Evolutionary conservation across 768 basidiomycete species (phyloP).

Genomic region (Cantharellus anzutake): DNA sequence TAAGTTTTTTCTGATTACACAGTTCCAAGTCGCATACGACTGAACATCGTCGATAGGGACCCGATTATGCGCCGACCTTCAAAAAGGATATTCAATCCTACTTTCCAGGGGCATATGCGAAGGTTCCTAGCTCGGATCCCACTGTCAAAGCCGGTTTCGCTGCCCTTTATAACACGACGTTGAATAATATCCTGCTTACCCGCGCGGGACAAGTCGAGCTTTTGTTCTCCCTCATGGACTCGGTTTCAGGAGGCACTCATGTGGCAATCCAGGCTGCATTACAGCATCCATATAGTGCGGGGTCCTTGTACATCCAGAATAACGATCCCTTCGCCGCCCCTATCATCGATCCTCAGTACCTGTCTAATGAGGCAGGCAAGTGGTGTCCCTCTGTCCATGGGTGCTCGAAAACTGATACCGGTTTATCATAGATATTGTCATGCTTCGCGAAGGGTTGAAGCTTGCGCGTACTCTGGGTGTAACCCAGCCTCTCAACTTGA

Average conservation of each 20-base stretch:
- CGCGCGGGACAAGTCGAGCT: conserved; percentile 38
- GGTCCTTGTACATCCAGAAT: conserved; percentile 42
- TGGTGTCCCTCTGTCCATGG: neutral
- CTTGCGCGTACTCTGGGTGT: conserved; percentile 36
- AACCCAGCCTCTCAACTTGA: conserved; percentile 29
- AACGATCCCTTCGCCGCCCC: conserved; percentile 39
- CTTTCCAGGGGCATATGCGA: too few relatives aligned
- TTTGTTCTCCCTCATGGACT: conserved; percentile 22
- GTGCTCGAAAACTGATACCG: neutral
- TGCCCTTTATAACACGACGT: conserved; percentile 30
- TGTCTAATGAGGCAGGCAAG: conserved; percentile 33
- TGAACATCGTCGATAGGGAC: neutral
- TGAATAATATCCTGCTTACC: conserved; percentile 22
- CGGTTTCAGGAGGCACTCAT: conserved; percentile 10
- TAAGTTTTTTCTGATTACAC: conserved; percentile 5
- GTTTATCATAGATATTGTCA: conserved; percentile 20
- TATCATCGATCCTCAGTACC: conserved; percentile 46
- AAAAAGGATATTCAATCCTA: conserved; percentile 19
- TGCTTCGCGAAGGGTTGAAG: conserved; percentile 41
- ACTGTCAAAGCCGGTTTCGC: conserved; percentile 35
- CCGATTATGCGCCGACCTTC: conserved; percentile 17
- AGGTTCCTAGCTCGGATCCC: conserved; percentile 24
- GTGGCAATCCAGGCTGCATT: conserved; percentile 45
- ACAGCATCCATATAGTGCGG: conserved; percentile 46
- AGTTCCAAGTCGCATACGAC: conserved; percentile 9